A percentile compares a stretch with the other conserved stretches of the same genome.
phyloP scores from a whole-genome alignment of 768 basidiomycete species.

The Trametes coccinea region DNA sequence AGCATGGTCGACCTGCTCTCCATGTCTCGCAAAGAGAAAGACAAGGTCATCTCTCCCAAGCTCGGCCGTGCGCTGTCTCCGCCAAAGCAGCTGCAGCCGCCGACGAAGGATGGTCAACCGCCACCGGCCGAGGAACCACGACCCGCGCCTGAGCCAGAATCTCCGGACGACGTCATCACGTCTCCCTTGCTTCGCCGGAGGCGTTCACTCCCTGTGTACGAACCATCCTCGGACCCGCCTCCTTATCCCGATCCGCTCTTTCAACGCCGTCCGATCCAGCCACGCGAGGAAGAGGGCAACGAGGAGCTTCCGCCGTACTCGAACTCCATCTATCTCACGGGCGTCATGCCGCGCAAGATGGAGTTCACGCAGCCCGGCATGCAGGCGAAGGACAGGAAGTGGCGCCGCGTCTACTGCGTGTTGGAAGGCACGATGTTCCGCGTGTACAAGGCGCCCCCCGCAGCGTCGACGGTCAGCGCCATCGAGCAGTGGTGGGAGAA shows the following conservation, averaged over 20 bases:
- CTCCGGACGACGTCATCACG: conserved; percentile 20
- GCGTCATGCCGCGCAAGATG: conserved; percentile 86
- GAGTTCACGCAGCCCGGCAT: conserved; percentile 86
- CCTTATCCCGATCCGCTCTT: conserved; percentile 57
- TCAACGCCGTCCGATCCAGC: conserved; percentile 37
- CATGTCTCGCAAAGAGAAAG: conserved; percentile 23
- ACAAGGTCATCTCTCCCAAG: conserved; percentile 22
- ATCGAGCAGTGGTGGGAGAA: conserved; percentile 80
- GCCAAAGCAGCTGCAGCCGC: conserved; percentile 1
- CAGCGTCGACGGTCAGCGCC: conserved; percentile 46
- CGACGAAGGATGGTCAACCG: conserved; percentile 5
- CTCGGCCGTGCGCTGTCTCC: conserved; percentile 11
- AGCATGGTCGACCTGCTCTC: conserved; percentile 61
- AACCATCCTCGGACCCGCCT: conserved; percentile 57
- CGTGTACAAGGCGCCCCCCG: conserved; percentile 60
- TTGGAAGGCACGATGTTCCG: conserved; percentile 90
- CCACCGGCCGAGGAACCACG: neutral
- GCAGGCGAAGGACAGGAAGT: conserved; percentile 88
- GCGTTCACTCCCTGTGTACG: conserved; percentile 72
- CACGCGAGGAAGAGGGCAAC: conserved; percentile 78
- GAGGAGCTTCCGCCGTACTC: conserved; percentile 82
- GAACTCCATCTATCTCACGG: conserved; percentile 79
- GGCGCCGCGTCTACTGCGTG: conserved; percentile 86
- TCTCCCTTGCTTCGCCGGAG: conserved; percentile 53
- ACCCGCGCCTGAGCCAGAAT: conserved; percentile 3